These are phyloP conservation scores for Strobilomyces dryophilus DNA, from an alignment of 768 basidiomycete species.

Conservation along the genomic window DNA sequence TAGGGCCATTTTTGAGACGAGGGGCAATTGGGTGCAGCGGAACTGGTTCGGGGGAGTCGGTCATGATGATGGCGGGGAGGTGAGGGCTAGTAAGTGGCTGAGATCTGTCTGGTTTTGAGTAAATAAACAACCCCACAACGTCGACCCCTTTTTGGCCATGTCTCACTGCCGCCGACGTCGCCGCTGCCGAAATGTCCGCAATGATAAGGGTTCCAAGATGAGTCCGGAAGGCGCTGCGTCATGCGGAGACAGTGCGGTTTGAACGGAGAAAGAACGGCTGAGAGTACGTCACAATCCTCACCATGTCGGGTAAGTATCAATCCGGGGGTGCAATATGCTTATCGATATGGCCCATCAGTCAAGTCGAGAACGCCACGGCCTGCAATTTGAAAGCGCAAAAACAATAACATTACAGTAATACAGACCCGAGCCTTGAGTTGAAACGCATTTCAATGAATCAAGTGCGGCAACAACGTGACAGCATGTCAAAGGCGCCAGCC, in stretches of 20 bases:
- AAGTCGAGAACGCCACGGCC: too few species aligned
- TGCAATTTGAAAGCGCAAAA: too few species aligned
- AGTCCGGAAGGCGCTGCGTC: neutral
- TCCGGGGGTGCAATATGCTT: neutral
- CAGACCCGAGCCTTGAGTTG: too few species aligned
- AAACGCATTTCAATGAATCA: too few species aligned
- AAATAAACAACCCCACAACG: neutral
- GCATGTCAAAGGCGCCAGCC: too few species aligned
- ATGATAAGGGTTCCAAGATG: neutral
- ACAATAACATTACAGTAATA: too few species aligned
- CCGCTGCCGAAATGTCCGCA: neutral
- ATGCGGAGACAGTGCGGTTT: constrained; percentile 24
- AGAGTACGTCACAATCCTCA: neutral
- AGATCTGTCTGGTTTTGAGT: constrained; percentile 14
- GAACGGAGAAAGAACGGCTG: constrained; percentile 24
- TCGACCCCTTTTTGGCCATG: constrained; percentile 12
- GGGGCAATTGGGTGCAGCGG: constrained; percentile 72
- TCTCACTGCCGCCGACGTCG: constrained; percentile 14
- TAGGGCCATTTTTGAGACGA: constrained; percentile 58
- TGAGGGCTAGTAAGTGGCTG: neutral
- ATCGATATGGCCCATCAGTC: neutral
- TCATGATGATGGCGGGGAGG: constrained; percentile 38
- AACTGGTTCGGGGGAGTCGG: constrained; percentile 32
- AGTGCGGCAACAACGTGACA: too few species aligned
- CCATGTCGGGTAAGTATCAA: neutral